phyloP scores from a whole-genome alignment of 2,329 filamentous ascomycete genomes.

The Claviceps africana region DNA sequence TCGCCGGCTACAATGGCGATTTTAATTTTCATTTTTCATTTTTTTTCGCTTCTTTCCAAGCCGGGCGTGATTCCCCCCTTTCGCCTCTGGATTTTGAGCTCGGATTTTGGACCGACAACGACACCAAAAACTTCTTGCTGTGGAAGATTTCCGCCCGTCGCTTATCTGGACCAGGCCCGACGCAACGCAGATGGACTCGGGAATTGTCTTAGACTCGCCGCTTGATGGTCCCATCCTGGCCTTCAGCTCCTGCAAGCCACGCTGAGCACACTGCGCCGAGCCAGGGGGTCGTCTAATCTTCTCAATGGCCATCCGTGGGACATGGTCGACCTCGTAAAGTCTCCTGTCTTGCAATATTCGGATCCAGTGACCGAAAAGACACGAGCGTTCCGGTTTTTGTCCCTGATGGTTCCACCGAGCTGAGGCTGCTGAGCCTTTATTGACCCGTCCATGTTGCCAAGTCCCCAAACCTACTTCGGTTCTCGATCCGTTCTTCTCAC shows the following conservation, averaged over 20 bases:
- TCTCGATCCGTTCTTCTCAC: too few relatives aligned
- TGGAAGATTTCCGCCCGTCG: not conserved
- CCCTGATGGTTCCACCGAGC: not conserved
- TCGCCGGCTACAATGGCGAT: too few relatives aligned
- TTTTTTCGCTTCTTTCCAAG: too few relatives aligned
- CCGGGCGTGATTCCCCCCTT: not conserved
- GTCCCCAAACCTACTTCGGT: too few relatives aligned
- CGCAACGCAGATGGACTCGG: too few relatives aligned
- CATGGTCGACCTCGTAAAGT: not conserved
- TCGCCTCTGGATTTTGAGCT: too few relatives aligned
- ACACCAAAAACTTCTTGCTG: not conserved
- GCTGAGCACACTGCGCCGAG: constrained; percentile 3
- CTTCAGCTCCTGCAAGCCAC: constrained; percentile 25
- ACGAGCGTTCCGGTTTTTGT: too few relatives aligned
- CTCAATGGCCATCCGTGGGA: not conserved
- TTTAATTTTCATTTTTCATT: too few relatives aligned
- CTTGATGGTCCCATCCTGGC: constrained; percentile 1
- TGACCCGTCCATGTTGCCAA: not conserved
- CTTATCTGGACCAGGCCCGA: not conserved
- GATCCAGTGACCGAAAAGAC: too few relatives aligned
- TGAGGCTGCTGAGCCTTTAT: not conserved
- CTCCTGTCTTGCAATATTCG: not conserved
- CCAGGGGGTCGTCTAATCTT: not conserved
- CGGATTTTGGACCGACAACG: not conserved
- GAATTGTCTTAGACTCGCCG: not conserved